A percentile compares a stretch with the other conserved stretches of the same genome.
phyloP scores from a whole-genome alignment of 257 asterid genomes.

The Solanum chilense region DNA sequence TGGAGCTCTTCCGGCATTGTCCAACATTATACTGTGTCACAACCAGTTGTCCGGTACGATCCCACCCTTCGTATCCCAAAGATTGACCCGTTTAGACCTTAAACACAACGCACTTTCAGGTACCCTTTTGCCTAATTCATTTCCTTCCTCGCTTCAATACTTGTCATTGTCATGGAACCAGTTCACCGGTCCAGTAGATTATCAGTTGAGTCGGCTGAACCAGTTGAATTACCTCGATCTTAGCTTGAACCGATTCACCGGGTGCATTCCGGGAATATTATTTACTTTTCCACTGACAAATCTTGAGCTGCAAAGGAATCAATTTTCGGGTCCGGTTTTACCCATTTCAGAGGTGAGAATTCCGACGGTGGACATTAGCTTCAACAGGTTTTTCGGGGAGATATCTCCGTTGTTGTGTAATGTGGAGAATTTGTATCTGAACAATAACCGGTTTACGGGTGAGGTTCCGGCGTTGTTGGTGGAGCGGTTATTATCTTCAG shows the following conservation, averaged over 20 bases:
- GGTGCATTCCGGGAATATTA: slow-evolving; percentile 44
- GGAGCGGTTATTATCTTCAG: slow-evolving; percentile 56
- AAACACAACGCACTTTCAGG: slow-evolving; percentile 76
- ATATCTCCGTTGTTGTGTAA: slow-evolving; percentile 66
- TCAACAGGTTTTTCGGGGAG: slow-evolving; percentile 63
- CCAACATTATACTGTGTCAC: slow-evolving; percentile 47
- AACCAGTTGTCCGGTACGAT: slow-evolving; percentile 51
- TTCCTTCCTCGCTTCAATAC: slow-evolving; percentile 63
- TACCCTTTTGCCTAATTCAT: slow-evolving; percentile 29
- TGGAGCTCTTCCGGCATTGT: slow-evolving; percentile 33
- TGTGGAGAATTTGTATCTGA: slow-evolving; percentile 65
- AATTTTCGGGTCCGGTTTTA: slow-evolving; percentile 46
- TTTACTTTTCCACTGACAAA: slow-evolving; percentile 51
- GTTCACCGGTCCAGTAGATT: slow-evolving; percentile 59
- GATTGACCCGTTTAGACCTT: slow-evolving; percentile 68
- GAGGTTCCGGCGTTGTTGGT: slow-evolving; percentile 60
- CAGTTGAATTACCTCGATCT: slow-evolving; percentile 60
- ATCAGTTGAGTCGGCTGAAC: slow-evolving; percentile 26
- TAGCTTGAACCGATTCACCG: slow-evolving; percentile 72
- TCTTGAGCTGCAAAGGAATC: slow-evolving; percentile 72
- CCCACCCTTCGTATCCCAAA: slow-evolving; percentile 50
- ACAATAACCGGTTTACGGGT: slow-evolving; percentile 92
- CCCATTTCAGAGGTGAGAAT: slow-evolving; percentile 50
- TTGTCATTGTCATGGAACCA: slow-evolving; percentile 76
- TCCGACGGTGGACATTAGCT: slow-evolving; percentile 77